Conservation (phyloP, 257 asterid genomes). For the Solanum sitiens region DNA sequence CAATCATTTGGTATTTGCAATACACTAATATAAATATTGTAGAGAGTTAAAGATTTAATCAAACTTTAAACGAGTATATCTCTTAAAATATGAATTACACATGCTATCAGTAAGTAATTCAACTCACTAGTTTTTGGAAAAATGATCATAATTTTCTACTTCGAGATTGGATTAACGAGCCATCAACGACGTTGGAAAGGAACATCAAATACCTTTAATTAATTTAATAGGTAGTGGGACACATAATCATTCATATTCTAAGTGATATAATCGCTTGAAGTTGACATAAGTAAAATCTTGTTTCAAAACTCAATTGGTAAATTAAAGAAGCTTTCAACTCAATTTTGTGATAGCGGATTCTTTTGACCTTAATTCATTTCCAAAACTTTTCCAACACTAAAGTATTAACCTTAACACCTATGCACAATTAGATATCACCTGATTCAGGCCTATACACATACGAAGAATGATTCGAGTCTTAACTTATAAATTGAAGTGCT, state of each 20-base stretch:
- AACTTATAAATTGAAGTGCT: too few species aligned
- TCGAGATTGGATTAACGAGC: background rate
- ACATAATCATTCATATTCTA: background rate
- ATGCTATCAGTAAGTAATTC: too few species aligned
- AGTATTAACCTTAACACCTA: background rate
- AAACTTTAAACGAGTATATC: too few species aligned
- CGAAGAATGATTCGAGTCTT: background rate
- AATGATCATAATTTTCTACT: too few species aligned
- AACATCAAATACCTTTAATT: background rate
- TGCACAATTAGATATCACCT: background rate
- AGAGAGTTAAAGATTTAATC: background rate
- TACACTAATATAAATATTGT: background rate
- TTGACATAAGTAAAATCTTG: background rate
- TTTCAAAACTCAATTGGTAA: background rate
- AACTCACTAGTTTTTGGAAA: too few species aligned
- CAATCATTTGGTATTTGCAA: background rate
- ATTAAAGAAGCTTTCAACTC: background rate
- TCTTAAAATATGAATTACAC: too few species aligned
- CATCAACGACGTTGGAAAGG: background rate
- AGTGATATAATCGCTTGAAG: background rate
- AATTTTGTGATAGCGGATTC: background rate
- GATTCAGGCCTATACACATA: background rate
- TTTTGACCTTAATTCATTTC: background rate
- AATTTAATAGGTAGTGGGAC: background rate
- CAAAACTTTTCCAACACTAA: background rate